A percentile compares a stretch with the other conserved stretches of the same genome.
Evolutionary conservation across 2,329 filamentous ascomycete genomes (phyloP).

Genomic region (Aquanectria penicillioides): DNA sequence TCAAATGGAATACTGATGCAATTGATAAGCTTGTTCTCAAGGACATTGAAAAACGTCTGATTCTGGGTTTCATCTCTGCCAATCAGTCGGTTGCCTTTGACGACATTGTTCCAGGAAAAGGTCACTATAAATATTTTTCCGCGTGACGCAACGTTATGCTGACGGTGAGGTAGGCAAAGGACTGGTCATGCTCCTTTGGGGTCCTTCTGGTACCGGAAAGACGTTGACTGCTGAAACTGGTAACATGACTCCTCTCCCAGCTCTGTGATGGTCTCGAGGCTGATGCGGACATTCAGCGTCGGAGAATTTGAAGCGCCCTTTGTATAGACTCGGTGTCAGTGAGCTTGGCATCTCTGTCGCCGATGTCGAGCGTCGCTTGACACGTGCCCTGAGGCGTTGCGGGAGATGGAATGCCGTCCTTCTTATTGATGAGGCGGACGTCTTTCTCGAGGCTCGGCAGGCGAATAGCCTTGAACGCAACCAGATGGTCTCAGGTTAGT

Average conservation of each 20-base stretch:
- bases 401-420: conserved; percentile 48
- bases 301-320: conserved; percentile 17
- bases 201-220: conserved; percentile 49
- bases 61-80: not conserved
- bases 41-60: conserved; percentile 4
- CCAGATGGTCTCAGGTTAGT: too few relatives aligned
- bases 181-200: conserved; percentile 47
- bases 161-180: conserved; percentile 31
- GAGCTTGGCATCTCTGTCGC: not conserved
- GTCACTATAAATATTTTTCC: not conserved
- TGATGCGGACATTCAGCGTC: conserved; percentile 22
- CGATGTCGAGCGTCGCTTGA: conserved; percentile 2
- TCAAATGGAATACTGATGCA: conserved; percentile 3
- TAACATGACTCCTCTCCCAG: not conserved
- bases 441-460: too few relatives aligned
- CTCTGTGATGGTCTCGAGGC: too few relatives aligned
- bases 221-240: conserved; percentile 50
- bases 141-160: not conserved
- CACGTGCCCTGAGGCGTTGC: conserved; percentile 37
- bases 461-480: too few relatives aligned
- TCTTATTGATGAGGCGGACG: conserved; percentile 52
- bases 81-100: not conserved
- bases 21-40: conserved; percentile 13
- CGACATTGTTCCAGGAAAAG: conserved; percentile 4
- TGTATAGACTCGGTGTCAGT: conserved; percentile 21